These are phyloP conservation scores for Vigna trinervia DNA, from an alignment of 306 rosid species.

Conservation along the genomic window DNA sequence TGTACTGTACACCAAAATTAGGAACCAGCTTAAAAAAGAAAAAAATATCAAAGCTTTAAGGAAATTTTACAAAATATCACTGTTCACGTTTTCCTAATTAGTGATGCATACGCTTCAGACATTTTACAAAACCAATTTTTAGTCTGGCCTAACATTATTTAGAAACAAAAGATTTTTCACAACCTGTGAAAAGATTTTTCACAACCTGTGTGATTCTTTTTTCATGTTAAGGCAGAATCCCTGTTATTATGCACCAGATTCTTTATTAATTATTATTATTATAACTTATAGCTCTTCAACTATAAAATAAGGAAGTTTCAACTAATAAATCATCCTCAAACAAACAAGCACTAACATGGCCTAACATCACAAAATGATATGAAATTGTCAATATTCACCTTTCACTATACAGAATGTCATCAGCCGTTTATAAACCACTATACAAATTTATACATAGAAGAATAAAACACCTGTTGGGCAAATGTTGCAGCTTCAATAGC, in stretches of 20 bases:
- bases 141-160: constrained; percentile 1
- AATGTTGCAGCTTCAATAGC: constrained; percentile 99
- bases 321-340: constrained; percentile 20
- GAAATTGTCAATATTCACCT: constrained; percentile 26
- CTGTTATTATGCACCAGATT: constrained; percentile 29
- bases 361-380: constrained; percentile 21
- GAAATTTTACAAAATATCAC: neutral
- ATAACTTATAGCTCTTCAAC: constrained; percentile 32
- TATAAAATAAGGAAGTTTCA: constrained; percentile 7
- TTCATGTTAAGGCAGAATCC: constrained; percentile 20
- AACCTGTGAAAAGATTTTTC: neutral
- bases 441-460: constrained; percentile 4
- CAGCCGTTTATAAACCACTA: constrained; percentile 14
- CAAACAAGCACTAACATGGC: constrained; percentile 2
- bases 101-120: neutral
- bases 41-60: neutral
- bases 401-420: constrained; percentile 1
- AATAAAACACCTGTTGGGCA: constrained; percentile 81
- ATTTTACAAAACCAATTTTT: constrained; percentile 4
- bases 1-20: constrained; percentile 2
- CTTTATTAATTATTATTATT: neutral
- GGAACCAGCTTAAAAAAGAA: constrained; percentile 18
- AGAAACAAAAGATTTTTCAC: constrained; percentile 1
- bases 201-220: neutral
- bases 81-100: neutral